Percentiles rank a stretch among this genome's conserved stretches.
These are phyloP conservation scores for Lipomyces anomalus DNA, from an alignment of 805 yeast species.

Conservation along the genomic window DNA sequence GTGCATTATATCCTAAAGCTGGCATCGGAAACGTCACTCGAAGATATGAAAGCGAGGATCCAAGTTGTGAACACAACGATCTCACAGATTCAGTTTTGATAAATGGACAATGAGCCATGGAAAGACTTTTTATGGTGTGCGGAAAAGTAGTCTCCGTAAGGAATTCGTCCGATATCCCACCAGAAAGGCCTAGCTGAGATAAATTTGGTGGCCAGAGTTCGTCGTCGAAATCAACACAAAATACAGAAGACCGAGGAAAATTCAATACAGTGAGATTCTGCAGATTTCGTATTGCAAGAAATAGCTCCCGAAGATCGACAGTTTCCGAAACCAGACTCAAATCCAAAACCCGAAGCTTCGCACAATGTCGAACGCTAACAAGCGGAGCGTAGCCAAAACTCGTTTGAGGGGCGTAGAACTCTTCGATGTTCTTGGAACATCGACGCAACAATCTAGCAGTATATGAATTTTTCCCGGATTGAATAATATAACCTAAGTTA, in stretches of 20 bases:
- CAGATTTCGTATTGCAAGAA: conserved; percentile 62
- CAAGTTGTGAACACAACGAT: conserved; percentile 55
- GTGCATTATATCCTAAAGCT: conserved; percentile 55
- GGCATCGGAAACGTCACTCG: conserved; percentile 88
- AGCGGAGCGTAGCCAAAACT: conserved; percentile 90
- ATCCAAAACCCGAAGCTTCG: conserved; percentile 58
- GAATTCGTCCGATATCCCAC: conserved; percentile 83
- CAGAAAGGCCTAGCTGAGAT: conserved; percentile 69
- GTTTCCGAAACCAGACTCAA: conserved; percentile 85
- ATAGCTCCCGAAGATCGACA: conserved; percentile 73
- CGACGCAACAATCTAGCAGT: conserved; percentile 78
- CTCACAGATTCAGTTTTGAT: conserved; percentile 62
- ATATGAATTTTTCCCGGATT: conserved; percentile 85
- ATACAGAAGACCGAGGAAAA: conserved; percentile 83
- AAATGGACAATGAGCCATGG: conserved; percentile 83
- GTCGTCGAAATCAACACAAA: conserved; percentile 46
- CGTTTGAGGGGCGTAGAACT: conserved; percentile 87
- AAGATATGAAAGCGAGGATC: conserved; percentile 56
- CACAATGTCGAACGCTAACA: conserved; percentile 71
- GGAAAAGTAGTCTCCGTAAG: conserved; percentile 69
- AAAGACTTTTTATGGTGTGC: conserved; percentile 57
- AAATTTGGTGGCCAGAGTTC: conserved; percentile 74
- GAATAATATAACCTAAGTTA: conserved; percentile 75
- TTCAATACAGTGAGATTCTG: conserved; percentile 64
- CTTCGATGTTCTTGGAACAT: conserved; percentile 57